A percentile compares a stretch with the other conserved stretches of the same genome.
These are phyloP conservation scores for Oryza meyeriana DNA, from an alignment of 176 grass and related monocot species.

Conservation along the genomic window DNA sequence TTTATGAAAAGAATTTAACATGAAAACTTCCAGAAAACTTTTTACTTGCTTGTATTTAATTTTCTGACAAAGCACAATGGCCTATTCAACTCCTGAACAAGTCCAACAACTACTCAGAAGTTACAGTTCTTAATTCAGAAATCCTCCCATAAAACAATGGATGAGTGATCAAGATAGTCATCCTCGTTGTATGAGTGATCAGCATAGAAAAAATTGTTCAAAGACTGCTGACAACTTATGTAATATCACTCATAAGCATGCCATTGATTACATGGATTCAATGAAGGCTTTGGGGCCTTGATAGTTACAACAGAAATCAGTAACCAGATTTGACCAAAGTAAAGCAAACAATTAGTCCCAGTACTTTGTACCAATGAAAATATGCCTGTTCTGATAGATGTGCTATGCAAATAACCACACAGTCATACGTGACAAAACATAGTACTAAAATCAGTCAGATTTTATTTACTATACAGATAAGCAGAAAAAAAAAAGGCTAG, in stretches of 20 bases:
- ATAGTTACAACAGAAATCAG: background rate
- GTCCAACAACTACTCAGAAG: background rate
- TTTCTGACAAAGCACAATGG: background rate
- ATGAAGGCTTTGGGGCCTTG: background rate
- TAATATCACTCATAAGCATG: background rate
- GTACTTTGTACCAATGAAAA: background rate
- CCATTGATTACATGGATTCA: background rate
- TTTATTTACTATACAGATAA: background rate
- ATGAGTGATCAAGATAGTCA: background rate
- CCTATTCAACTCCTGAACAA: background rate
- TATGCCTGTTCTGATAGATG: background rate
- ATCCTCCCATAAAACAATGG: background rate
- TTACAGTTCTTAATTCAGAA: background rate
- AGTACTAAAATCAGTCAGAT: background rate
- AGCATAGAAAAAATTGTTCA: background rate
- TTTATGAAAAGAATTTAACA: background rate
- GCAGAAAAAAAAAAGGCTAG: background rate
- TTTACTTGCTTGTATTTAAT: background rate
- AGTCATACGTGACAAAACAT: background rate
- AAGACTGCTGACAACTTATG: background rate
- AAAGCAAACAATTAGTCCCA: constrained; percentile 11
- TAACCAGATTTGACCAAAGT: constrained; percentile 26
- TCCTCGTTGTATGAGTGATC: background rate
- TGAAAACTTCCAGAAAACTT: background rate
- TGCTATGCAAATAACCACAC: background rate